Percentiles rank a stretch among this genome's conserved stretches.
phyloP scores from a whole-genome alignment of 371 early-diverging fungal species.

The Mortierella sp. region DNA sequence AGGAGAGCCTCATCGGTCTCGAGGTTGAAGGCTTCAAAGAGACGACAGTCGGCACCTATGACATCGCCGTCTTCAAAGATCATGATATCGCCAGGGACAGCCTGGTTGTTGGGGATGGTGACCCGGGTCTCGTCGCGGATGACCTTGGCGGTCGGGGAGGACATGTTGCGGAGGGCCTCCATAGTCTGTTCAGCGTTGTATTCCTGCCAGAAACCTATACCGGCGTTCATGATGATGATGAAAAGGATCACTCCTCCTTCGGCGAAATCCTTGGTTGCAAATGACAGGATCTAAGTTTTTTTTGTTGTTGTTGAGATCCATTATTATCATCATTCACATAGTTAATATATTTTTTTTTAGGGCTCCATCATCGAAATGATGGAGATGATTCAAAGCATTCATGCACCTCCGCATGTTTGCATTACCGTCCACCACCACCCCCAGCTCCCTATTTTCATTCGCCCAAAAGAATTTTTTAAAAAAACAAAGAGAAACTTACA shows the following conservation, averaged over 20 bases:
- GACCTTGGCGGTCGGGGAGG: conserved; percentile 84
- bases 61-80: conserved; percentile 90
- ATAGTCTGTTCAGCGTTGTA: conserved; percentile 91
- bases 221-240: conserved; percentile 83
- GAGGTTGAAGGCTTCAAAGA: conserved; percentile 87
- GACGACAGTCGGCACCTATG: conserved; percentile 89
- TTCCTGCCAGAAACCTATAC: conserved; percentile 91
- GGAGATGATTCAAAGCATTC: not conserved
- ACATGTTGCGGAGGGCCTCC: conserved; percentile 85
- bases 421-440: not conserved
- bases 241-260: conserved; percentile 81
- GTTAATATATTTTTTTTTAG: too few species aligned
- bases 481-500: conserved; percentile 29
- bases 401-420: not conserved
- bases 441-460: not conserved
- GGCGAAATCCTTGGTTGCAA: conserved; percentile 71
- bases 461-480: not conserved
- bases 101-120: conserved; percentile 74
- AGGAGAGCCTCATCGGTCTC: conserved; percentile 92
- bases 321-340: not conserved
- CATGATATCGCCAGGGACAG: conserved; percentile 90
- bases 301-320: too few species aligned
- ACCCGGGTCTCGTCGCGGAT: conserved; percentile 83
- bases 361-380: too few species aligned
- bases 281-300: conserved; percentile 67